Evolutionary conservation across 129 eudicot genomes (phyloP), one percentile per base, ranked within the genome.

Genomic region (Saussurea involucrata): DNA sequence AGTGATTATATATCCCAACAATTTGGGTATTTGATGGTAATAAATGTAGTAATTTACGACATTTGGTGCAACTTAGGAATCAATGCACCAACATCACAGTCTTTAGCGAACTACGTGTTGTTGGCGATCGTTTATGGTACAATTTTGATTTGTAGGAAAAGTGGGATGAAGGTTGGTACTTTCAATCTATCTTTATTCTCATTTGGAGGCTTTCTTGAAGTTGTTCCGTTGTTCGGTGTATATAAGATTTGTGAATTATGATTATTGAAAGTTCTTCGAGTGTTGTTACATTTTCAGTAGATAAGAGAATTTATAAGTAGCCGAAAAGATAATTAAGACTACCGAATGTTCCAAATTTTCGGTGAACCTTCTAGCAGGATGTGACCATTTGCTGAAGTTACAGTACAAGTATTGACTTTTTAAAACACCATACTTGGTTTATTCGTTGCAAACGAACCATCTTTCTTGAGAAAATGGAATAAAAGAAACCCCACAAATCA

Each of bases 21-120:
- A 6, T 28, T 15, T 58, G 27, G 25, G 28, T 4, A 11, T 8
- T 73, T 57, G 68, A 63, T 25, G 15, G 8, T 20, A 61, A 61
- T 67, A 34, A 10, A 57, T 20, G 61, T 24, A 27, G 61, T 80
- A 4, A 76, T 71, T n/a, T 80, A 53, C 73, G 65, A 22, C 11
- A 13, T 31, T 58, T 68, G 73, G 32, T 78, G 24, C 20, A 61
- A 61, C 36, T 65, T 78, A 93, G 98, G 98, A 63, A 85, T 93
- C 33, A 93, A 93, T 87, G 98, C 92, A 77, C 98, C 98, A 81
- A 93, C 98, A 10, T 87, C 97, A 2, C 97, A 93, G 83, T 93
- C 98, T 53, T 84, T 93, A 75, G 76, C 89, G 24, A 93, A 93
- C 80, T 93, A 93, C 60, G 86, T 90, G 65, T 74, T 93, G 46